A percentile compares a stretch with the other conserved stretches of the same genome.
Evolutionary conservation across 768 basidiomycete genomes (phyloP).

Genomic region (Termitomyces bulborhizus): DNA sequence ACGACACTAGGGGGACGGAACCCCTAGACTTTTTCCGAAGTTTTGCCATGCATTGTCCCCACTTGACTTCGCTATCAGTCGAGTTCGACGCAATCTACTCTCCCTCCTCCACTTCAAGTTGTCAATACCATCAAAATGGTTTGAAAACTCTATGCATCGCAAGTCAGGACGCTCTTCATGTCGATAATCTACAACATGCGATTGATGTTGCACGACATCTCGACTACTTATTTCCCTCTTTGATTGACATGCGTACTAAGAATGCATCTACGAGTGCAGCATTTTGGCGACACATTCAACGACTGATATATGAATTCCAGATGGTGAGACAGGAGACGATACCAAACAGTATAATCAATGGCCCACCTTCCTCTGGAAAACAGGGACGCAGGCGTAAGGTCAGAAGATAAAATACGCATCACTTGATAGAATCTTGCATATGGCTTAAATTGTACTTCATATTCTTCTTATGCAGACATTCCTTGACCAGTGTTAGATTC

Average conservation of each 20-base stretch:
- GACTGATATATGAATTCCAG: neutral
- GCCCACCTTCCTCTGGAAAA: too few species aligned
- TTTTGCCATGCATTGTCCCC: neutral
- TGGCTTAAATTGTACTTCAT: too few species aligned
- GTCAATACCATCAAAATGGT: neutral
- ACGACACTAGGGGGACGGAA: too few species aligned
- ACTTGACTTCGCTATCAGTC: neutral
- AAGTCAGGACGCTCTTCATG: neutral
- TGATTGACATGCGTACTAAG: neutral
- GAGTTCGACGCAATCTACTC: neutral
- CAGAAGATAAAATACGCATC: too few species aligned
- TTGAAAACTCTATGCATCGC: neutral
- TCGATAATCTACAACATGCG: neutral
- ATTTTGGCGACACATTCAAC: neutral
- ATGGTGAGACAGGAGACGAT: neutral
- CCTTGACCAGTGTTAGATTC: too few species aligned
- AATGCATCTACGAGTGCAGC: neutral
- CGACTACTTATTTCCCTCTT: neutral
- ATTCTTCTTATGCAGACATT: too few species aligned
- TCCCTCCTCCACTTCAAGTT: neutral
- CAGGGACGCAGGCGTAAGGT: too few species aligned
- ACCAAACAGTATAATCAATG: neutral
- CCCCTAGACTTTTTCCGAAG: neutral
- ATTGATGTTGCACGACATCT: neutral
- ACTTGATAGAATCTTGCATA: too few species aligned